Evolutionary conservation across 345 rosid species (phyloP).

Genomic region (Physaria fendleri): DNA sequence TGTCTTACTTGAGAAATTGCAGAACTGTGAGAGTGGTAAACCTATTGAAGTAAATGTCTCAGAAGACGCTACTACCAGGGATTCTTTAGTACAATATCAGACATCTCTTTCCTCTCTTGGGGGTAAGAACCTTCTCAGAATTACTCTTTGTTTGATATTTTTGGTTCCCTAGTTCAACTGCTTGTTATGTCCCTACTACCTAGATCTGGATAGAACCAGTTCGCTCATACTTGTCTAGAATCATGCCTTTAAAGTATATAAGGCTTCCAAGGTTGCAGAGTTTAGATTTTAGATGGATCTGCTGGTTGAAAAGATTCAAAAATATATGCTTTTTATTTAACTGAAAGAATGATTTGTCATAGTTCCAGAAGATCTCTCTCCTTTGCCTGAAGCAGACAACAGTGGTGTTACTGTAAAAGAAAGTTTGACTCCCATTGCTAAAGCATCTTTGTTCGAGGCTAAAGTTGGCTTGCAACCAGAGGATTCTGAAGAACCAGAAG

Average conservation of each 20-base stretch:
- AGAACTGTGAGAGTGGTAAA: constrained; percentile 30
- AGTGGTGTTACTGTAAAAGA: neutral
- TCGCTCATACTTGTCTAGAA: neutral
- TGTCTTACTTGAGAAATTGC: constrained; percentile 44
- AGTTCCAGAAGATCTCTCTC: neutral
- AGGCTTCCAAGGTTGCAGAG: neutral
- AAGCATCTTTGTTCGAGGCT: neutral
- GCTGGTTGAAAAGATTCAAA: neutral
- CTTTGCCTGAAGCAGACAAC: neutral
- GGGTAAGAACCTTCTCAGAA: constrained; percentile 37
- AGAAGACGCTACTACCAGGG: constrained; percentile 27
- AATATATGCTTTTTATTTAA: neutral
- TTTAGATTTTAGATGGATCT: constrained; percentile 5
- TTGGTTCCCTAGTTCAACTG: neutral
- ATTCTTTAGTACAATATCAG: constrained; percentile 39
- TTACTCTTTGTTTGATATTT: neutral
- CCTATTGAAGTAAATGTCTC: constrained; percentile 23
- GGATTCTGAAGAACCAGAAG: constrained; percentile 3
- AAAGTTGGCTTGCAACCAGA: constrained; percentile 20
- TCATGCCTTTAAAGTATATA: neutral
- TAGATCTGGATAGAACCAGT: neutral
- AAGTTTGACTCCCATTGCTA: neutral
- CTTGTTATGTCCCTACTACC: neutral
- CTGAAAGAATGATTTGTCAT: neutral
- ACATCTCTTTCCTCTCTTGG: constrained; percentile 52